Base-by-base conservation (phyloP, 23 red algal species). In the Gracilariopsis chorda region DNA sequence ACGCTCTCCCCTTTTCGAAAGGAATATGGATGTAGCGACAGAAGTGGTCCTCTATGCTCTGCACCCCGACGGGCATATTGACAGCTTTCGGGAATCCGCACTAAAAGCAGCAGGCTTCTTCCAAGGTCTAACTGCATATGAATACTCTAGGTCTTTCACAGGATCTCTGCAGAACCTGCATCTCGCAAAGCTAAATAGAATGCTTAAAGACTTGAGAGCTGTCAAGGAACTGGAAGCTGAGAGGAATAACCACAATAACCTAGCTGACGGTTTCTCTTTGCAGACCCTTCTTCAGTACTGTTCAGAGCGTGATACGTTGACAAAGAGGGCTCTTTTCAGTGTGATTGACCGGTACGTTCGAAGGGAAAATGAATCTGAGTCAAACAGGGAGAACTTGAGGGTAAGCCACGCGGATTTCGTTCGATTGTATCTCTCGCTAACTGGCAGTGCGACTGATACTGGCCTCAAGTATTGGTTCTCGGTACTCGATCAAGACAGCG, bases 401-500 rank as follows among this genome's bases (percentile, higher is more conserved):
- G 24, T 80, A 57, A 73, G 65, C 19, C 29, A 42, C 28, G 88
- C 45, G 14, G 74, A 62, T 21, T 91, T 91, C 58, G 58, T 91
- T 27, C 73, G 88, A 0, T 68, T 91, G 75, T 82, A 81, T 41
- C 62, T 79, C 41, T 73, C 88, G 27, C 55, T 80, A 45, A 75
- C 73, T 19, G 75, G 88, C 3, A 79, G 51, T 74, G 37, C 48
- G 9, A 91, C 88, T 25, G 76, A 91, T 82, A 10, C 56, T 16
- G 88, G 73, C 40, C 58, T 94, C 0, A 79, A 75, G 25, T 94
- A 94, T n/a, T 94, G 91, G 91, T 94, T 94, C 48, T 79, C 79
- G 14, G 72, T 94, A 23, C 29, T 94, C 37, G 91, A 94, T 58
- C 79, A 86, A 40, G 91, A 94, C 70, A 69, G 80, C 21, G 91